Evolutionary conservation across 2,329 filamentous ascomycete genomes (phyloP), one percentile per base, ranked within the genome.

Genomic region (Triangularia setosa): DNA sequence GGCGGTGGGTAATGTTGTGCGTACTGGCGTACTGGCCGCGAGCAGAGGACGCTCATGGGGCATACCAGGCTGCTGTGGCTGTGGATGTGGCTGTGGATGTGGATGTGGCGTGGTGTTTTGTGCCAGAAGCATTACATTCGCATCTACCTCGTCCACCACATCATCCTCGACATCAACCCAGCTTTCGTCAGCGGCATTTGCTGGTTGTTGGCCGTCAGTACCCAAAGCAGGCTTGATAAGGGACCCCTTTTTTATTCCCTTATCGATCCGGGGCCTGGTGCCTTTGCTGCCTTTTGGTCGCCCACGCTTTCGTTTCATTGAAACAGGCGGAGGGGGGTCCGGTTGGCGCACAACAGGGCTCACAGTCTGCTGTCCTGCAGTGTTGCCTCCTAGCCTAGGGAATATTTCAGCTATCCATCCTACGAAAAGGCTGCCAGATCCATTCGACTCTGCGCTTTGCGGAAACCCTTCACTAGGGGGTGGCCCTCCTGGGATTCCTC

Each of bases 321-420:
- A 35, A 11, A 23, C 58, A 11, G 64, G 64, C 14, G 66, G 65
- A 44, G 68, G 48, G 21, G 62, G 35, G 14, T 69, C 68, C 25
- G 67, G 55, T 23, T 66, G 48, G 23, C 69, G 69, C 5, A 60
- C 58, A 9, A 58, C 67, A 60, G 73, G 73, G 65, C 69, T 75
- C 67, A 72, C 68, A 27, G 70, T 61, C 60, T 62, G 66, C 24
- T 67, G 67, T 35, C 54, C 65, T 30, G 16, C n/a, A 27, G 52
- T 59, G 40, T 62, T 69, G 28, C 61, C 66, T 70, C 73, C 75
- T 63, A 75, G 73, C 35, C 75, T 78, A 18, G 86, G 86, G 65
- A 89, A 89, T 61, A 89, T 86, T 70, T 89, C 86, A 12, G 84
- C 78, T 54, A 88, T 75, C 86, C 86, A 89, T 21, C 84, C 82